Conservation (phyloP, 306 rosid genomes). For the Trichosanthes truncata region DNA sequence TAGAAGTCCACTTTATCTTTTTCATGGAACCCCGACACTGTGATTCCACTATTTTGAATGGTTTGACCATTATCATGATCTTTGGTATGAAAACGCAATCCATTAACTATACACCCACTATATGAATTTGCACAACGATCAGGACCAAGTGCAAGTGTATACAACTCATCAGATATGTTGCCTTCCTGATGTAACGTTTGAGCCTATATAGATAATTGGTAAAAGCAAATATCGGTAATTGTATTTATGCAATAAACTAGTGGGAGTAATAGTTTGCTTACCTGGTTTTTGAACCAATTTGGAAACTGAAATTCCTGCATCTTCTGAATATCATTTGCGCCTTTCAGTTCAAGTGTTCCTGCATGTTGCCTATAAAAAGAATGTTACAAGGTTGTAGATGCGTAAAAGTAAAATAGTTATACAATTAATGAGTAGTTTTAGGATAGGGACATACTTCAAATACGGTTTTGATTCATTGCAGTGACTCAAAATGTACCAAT, state of each 20-base stretch:
- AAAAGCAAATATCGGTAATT: neutral
- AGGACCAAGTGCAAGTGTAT: neutral
- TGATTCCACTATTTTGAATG: constrained; percentile 4
- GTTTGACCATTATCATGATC: neutral
- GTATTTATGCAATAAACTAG: neutral
- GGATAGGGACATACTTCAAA: neutral
- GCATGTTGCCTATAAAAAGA: neutral
- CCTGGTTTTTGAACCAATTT: neutral
- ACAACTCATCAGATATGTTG: neutral
- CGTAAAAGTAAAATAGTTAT: neutral
- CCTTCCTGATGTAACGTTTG: neutral
- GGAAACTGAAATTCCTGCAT: neutral
- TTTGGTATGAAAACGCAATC: neutral
- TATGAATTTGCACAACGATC: neutral
- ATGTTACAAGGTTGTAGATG: neutral
- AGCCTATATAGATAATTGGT: neutral
- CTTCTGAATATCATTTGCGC: neutral
- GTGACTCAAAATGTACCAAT: constrained; percentile 2
- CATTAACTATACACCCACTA: neutral
- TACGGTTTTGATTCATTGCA: neutral
- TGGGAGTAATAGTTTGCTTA: neutral
- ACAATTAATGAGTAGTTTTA: neutral
- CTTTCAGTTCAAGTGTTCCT: neutral
- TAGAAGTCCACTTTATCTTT: neutral
- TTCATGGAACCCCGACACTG: neutral